Percentiles rank a stretch among this genome's conserved stretches.
phyloP scores from a whole-genome alignment of 108 stramenopile genomes.

The Fistulifera pelliculosa region DNA sequence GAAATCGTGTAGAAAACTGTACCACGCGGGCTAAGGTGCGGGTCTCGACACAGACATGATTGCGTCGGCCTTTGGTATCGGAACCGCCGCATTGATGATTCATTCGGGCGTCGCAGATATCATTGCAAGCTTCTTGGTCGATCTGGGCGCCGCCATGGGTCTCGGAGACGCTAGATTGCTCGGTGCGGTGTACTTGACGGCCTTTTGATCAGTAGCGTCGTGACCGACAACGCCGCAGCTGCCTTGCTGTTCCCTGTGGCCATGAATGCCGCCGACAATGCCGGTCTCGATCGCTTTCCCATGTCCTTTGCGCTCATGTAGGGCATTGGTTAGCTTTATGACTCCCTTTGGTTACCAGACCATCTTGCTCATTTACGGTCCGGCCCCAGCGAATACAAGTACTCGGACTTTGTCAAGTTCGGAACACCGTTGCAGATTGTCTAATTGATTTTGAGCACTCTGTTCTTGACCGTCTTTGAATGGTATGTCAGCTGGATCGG shows the following conservation, averaged over 20 bases:
- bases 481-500: constrained; percentile 11
- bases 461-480: constrained; percentile 19
- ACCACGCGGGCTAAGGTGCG: too few relatives aligned
- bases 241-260: constrained; percentile 83
- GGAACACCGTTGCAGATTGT: constrained; percentile 80
- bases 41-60: too few relatives aligned
- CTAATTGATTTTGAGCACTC: constrained; percentile 54
- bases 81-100: constrained; percentile 57
- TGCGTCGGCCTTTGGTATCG: constrained; percentile 76
- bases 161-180: constrained; percentile 60
- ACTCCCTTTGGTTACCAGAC: constrained; percentile 79
- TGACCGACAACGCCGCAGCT: constrained; percentile 86
- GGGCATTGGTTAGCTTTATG: constrained; percentile 71
- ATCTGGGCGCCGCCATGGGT: constrained; percentile 39
- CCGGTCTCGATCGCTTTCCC: constrained; percentile 41
- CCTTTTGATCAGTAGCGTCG: constrained; percentile 70
- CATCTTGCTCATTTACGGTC: constrained; percentile 73
- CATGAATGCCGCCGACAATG: constrained; percentile 63
- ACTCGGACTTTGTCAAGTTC: constrained; percentile 57
- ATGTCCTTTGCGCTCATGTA: constrained; percentile 77
- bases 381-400: constrained; percentile 82
- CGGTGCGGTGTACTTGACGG: constrained; percentile 78
- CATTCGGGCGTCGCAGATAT: constrained; percentile 69
- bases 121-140: constrained; percentile 48
- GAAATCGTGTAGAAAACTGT: too few relatives aligned